Evolutionary conservation across 257 asterid species (phyloP).

Genomic region (Capsicum chinense): DNA sequence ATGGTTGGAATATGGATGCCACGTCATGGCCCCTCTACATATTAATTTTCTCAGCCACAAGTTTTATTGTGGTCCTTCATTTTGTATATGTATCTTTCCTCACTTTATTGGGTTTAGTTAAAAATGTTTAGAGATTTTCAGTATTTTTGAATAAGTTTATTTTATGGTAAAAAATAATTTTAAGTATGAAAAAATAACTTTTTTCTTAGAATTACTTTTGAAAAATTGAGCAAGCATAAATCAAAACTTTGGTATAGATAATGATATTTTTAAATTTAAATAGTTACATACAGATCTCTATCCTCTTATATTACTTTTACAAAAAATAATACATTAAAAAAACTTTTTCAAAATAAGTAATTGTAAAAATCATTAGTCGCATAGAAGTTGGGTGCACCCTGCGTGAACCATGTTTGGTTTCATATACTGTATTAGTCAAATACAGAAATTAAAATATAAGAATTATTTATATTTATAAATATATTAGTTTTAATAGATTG

Average conservation of each 20-base stretch:
- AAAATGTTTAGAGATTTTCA: background rate
- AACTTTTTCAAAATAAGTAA: no score
- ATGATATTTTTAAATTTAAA: no score
- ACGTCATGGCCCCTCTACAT: slow-evolving; percentile 45
- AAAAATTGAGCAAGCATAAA: no score
- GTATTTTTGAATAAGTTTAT: no score
- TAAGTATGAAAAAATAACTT: no score
- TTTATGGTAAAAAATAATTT: no score
- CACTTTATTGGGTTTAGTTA: background rate
- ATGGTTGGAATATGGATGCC: slow-evolving; percentile 56
- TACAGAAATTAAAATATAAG: background rate
- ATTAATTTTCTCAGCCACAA: slow-evolving; percentile 68
- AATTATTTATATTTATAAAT: background rate
- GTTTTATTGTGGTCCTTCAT: slow-evolving; percentile 55
- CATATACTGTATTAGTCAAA: background rate
- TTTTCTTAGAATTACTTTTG: no score
- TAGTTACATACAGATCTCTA: no score
- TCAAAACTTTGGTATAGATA: no score
- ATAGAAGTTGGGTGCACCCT: slow-evolving; percentile 42
- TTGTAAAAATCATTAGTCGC: slow-evolving; percentile 30
- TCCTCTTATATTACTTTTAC: no score
- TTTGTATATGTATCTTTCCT: slow-evolving; percentile 24
- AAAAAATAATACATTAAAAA: no score
- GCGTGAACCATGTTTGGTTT: background rate
- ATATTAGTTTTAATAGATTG: no score